These are phyloP conservation scores for Neospermospora avenae DNA, from an alignment of 2,329 filamentous ascomycete species.

Conservation along the genomic window DNA sequence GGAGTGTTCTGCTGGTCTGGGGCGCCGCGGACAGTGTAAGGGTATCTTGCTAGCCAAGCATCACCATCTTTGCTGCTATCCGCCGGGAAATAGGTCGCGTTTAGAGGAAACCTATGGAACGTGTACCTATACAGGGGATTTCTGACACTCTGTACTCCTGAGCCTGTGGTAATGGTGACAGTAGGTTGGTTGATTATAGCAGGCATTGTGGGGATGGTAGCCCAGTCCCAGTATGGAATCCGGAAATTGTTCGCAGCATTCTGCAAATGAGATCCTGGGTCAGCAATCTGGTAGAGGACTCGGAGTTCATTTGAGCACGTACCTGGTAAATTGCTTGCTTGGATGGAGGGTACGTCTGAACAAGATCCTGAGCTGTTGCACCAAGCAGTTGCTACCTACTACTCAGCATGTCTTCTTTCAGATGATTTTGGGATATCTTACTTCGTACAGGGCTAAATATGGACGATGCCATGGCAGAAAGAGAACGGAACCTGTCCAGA, in stretches of 20 bases:
- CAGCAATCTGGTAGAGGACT: neutral
- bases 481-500: constrained; percentile 22
- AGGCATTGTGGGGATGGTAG: constrained; percentile 42
- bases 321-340: constrained; percentile 1
- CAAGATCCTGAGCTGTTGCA: constrained; percentile 44
- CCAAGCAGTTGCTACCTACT: constrained; percentile 49
- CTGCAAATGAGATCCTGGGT: constrained; percentile 37
- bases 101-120: constrained; percentile 41
- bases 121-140: constrained; percentile 53
- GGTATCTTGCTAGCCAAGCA: constrained; percentile 32
- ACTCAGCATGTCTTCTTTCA: neutral
- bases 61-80: constrained; percentile 27
- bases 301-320: neutral
- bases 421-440: constrained; percentile 29
- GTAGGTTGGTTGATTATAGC: constrained; percentile 33
- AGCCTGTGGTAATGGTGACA: constrained; percentile 33
- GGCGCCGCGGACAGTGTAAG: constrained; percentile 36
- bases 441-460: constrained; percentile 53
- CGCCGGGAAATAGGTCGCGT: constrained; percentile 38
- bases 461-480: constrained; percentile 52
- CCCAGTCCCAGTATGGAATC: constrained; percentile 50
- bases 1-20: constrained; percentile 6
- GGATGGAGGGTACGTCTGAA: constrained; percentile 30
- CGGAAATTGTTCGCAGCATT: constrained; percentile 41
- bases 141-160: constrained; percentile 32